These are phyloP conservation scores for Lablab purpureus DNA, from an alignment of 306 rosid genomes.

Conservation along the genomic window DNA sequence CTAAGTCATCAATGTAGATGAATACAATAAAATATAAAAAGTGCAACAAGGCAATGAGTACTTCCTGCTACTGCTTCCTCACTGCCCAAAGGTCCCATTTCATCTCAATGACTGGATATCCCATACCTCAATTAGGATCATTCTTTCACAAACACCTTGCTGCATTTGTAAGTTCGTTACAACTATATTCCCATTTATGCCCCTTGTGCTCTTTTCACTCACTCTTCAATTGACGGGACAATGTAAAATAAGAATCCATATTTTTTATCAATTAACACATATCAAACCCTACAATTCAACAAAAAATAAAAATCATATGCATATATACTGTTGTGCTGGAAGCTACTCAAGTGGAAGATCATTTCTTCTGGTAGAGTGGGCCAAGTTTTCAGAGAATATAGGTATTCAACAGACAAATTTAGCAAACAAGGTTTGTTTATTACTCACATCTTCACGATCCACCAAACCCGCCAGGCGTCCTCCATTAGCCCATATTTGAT, in stretches of 20 bases:
- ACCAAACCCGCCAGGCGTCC: constrained; percentile 86
- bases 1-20: not conserved
- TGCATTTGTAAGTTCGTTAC: not conserved
- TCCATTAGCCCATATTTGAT: constrained; percentile 94
- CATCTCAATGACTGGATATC: not conserved
- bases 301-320: not conserved
- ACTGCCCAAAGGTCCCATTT: not conserved
- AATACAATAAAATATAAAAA: too few species aligned
- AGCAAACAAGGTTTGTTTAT: constrained; percentile 5
- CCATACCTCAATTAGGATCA: not conserved
- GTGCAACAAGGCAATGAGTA: not conserved
- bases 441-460: constrained; percentile 81
- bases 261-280: not conserved
- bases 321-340: not conserved
- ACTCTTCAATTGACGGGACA: not conserved
- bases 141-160: not conserved
- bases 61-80: not conserved
- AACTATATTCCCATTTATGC: not conserved
- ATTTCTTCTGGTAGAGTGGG: constrained; percentile 9
- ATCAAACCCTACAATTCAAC: not conserved
- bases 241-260: not conserved
- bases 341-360: constrained; percentile 12
- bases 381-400: not conserved
- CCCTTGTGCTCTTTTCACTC: not conserved
- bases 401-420: constrained; percentile 34